Evolutionary conservation across 139 green algal species (phyloP), one percentile per base, ranked within the genome.

Genomic region (Chlamydomonas schloesseri): DNA sequence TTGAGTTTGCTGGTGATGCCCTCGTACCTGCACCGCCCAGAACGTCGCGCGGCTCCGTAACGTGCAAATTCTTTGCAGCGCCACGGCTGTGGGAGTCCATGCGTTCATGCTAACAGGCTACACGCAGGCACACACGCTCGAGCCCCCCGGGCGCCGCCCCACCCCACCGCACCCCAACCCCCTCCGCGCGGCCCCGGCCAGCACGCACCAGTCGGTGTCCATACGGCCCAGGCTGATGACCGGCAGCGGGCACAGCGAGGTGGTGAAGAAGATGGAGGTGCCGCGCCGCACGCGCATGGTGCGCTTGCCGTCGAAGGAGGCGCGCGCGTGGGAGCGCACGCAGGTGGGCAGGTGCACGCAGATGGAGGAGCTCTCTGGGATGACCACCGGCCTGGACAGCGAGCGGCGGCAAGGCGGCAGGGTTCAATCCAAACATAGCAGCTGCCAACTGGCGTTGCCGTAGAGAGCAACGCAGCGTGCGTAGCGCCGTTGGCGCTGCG

Each of bases 1-100:
- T 95, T 95, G n/a, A 98, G 93, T 89, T 98, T 98, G 50, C 94
- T 89, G 0, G 93, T 96, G 86, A 98, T 97, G 82, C 96, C 94
- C 55, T 98, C 90, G 71, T 96, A 96, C 79, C 79, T 85, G 78
- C 8, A n/a, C n/a, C 13, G 15, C 53, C 13, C 53, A 15, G 53
- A 58, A 15, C 13, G 13, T 13, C 53, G 53, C 15, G 53, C 15
- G 53, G 15, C 53, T 13, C 53, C 13, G 53, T 15, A 58, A 13
- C 13, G 53, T 15, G 53, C 15, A 15, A 58, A 58, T 58, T 15
- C 53, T 58, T 58, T 13, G 15, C 13, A 58, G 13, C 53, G 53
- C 13, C 53, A 13, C 53, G 53, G 13, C 53, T 58, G 53, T n/a
- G n/a, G n/a, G n/a, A n/a, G n/a, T n/a, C n/a, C n/a, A n/a, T n/a